Conservation (phyloP, 805 yeast species). For the Spathaspora arborariae region DNA sequence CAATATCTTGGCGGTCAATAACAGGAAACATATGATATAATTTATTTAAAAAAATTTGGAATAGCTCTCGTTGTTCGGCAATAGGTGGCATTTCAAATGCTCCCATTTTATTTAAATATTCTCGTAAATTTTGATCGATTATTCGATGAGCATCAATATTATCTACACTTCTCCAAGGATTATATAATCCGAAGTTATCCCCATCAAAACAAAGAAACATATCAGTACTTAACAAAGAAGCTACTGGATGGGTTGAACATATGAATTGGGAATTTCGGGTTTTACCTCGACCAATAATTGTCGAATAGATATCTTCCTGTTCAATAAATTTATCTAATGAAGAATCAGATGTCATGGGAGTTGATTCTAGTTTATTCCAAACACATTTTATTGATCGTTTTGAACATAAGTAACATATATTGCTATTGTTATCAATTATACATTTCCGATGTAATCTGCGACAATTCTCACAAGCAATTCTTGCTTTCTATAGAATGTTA, state of each 20-base stretch:
- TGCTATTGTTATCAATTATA: background rate
- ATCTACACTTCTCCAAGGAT: constrained; percentile 2
- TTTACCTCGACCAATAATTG: background rate
- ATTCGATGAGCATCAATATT: constrained; percentile 1
- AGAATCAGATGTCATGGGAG: background rate
- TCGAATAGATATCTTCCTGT: background rate
- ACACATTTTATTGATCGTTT: background rate
- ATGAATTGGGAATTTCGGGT: background rate
- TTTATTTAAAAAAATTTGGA: background rate
- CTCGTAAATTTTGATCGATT: background rate
- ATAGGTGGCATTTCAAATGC: constrained; percentile 5
- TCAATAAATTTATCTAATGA: background rate
- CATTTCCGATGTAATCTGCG: constrained; percentile 4
- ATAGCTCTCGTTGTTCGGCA: constrained; percentile 1
- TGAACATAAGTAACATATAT: background rate
- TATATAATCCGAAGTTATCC: constrained; percentile 3
- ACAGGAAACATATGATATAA: constrained; percentile 1
- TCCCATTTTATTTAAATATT: background rate
- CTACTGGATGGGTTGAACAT: constrained; percentile 4
- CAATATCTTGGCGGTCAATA: background rate
- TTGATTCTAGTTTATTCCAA: constrained; percentile 1
- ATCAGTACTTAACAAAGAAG: constrained; percentile 1
- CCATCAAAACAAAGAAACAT: constrained; percentile 6
- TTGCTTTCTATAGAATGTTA: constrained; percentile 1
- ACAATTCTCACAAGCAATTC: constrained; percentile 2